Base-by-base conservation (phyloP, 2,329 filamentous ascomycete genomes). In the Talaromyces albobiverticillius region DNA sequence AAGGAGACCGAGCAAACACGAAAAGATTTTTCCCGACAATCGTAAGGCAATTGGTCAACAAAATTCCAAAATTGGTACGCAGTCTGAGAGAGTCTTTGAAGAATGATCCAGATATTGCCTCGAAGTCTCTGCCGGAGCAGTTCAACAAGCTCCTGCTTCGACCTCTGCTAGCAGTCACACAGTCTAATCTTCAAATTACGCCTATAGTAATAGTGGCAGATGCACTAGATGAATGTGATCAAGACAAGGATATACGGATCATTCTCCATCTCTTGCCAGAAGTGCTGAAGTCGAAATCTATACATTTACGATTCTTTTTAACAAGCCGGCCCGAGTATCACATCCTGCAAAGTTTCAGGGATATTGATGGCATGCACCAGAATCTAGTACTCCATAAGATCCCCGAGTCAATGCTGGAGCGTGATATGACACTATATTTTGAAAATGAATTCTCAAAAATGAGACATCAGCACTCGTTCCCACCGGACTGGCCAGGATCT, bases 21-120 rank as follows among this genome's bases (percentile, higher is more conserved):
- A 58, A 59, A 5, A 66, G 63, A 46, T 64, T 80, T 40, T 67
- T 79, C 13, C 63, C 73, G 0, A 79, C 75, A 0, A 61, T 65
- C 8, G 22, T 16, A n/a, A 49, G 23, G 2, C n/a, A n/a, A n/a
- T n/a, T n/a, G n/a, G n/a, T n/a, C n/a, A n/a, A n/a, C n/a, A n/a
- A n/a, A n/a, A n/a, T n/a, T n/a, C n/a, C n/a, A n/a, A n/a, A n/a
- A n/a, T n/a, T n/a, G n/a, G n/a, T n/a, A n/a, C n/a, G n/a, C n/a
- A n/a, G n/a, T n/a, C n/a, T n/a, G n/a, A n/a, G n/a, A 60, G 61
- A 45, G 26, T 80, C 31, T 68, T 71, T 67, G 45, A 43, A 61
- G 9, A 20, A 57, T n/a, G 56, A 63, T 54, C 60, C 56, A 13
- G 46, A 48, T 14, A 64, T 68, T 29, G 52, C 54, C 10, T 46